phyloP scores from a whole-genome alignment of 164 flowering plant genomes.

The Pachysandra terminalis region DNA sequence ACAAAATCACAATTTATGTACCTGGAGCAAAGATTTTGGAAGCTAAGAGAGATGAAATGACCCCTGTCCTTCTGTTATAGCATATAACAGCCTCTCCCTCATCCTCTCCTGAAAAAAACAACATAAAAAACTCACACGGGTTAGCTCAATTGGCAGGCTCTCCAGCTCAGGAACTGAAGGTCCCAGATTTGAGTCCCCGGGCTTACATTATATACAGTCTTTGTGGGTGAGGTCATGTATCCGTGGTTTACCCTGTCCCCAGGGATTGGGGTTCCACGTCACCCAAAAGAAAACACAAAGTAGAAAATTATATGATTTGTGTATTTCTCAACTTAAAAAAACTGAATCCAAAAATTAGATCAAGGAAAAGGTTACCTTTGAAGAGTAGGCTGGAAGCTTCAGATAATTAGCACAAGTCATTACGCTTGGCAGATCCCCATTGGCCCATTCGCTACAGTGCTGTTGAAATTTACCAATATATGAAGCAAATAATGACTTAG shows the following conservation, averaged over 20 bases:
- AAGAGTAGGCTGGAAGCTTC: conserved; percentile 91
- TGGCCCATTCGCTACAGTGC: conserved; percentile 48
- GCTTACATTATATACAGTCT: no score
- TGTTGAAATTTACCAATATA: conserved; percentile 24
- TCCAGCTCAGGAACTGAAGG: no score
- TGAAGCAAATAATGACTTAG: not conserved
- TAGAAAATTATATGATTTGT: not conserved
- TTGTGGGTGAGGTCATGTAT: no score
- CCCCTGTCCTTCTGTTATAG: conserved; percentile 94
- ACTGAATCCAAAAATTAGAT: not conserved
- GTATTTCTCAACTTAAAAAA: not conserved
- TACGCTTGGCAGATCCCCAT: conserved; percentile 86
- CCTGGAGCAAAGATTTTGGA: not conserved
- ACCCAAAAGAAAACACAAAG: no score
- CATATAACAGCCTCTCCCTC: conserved; percentile 85
- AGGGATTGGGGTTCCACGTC: no score
- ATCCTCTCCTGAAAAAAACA: conserved; percentile 59
- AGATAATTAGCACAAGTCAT: conserved; percentile 98
- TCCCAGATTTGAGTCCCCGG: no score
- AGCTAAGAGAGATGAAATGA: conserved; percentile 82
- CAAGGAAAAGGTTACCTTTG: conserved; percentile 46
- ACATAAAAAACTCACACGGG: no score
- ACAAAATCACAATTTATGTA: conserved; percentile 28
- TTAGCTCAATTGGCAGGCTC: no score
- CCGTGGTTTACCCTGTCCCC: no score